Base-by-base conservation (phyloP, 495 filamentous ascomycete species). In the Penicillium pulvis region DNA sequence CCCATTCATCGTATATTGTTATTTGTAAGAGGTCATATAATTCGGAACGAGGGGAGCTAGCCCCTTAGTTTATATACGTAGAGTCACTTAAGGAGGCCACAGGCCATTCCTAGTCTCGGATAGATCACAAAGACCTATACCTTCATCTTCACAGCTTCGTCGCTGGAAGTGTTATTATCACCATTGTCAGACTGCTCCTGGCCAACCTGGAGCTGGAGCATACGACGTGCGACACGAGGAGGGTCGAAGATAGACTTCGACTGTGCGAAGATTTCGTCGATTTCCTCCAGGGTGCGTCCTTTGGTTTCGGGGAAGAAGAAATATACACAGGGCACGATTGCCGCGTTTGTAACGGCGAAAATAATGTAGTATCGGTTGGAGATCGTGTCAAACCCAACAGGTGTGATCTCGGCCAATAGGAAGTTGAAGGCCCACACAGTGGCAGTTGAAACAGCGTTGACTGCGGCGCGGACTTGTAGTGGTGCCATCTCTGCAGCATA, bases 401-500 rank as follows among this genome's bases (percentile, higher is more conserved):
- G 78, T 0, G 76, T 81, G 11, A 77, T 67, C 63, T 75, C 71
- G 1, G 70, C 71, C 6, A 81, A 63, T 4, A 79, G 46, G 62
- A 81, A 83, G 53, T 79, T 81, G 62, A 67, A 69, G 1, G 83
- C 68, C 86, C 86, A 89, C 58, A 88, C 87, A 19, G 80, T 79
- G 59, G 84, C 85, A 2, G 86, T 68, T 1, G 61, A 83, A 10
- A 87, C 77, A 7, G 86, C 86, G 64, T 85, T 88, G 28, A 85
- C 84, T 61, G 85, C 82, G n/a, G 79, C 85, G 30, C 87, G 79
- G 3, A 86, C 85, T 65, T 83, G 81, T 60, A 88, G 76, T 2
- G 86, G 86, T 61, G 86, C 87, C 59, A 90, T 80, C 67, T 88
- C 85, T 5, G 83, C 81, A 0, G 79, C 78, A 49, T 81, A 81